These are phyloP conservation scores for Nicotiana rustica DNA, from an alignment of 305 asterid species.

Conservation along the genomic window DNA sequence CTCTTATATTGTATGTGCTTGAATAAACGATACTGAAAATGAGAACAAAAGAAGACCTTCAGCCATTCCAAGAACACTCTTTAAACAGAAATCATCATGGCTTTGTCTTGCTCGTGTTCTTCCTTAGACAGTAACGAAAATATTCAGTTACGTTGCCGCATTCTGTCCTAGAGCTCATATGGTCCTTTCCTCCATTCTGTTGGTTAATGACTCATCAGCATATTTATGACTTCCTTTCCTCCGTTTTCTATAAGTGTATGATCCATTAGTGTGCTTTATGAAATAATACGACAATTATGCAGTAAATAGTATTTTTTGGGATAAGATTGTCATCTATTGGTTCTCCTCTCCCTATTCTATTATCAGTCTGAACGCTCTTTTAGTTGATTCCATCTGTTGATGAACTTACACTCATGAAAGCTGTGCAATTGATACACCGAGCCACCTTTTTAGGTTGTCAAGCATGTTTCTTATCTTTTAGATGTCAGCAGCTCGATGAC, in stretches of 20 bases:
- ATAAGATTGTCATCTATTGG: background rate
- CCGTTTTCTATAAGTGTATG: background rate
- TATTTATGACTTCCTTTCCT: background rate
- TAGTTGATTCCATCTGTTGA: background rate
- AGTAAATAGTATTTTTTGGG: background rate
- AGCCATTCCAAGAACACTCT: background rate
- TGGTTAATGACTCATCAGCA: background rate
- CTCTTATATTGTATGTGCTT: background rate
- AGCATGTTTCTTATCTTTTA: background rate
- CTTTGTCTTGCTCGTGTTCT: background rate
- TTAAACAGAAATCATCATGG: background rate
- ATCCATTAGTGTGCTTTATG: background rate
- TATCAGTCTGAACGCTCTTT: background rate
- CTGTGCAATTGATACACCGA: background rate
- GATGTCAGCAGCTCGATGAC: background rate
- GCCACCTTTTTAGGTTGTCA: background rate
- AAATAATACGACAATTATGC: background rate
- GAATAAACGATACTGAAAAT: background rate
- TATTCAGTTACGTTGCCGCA: too few relatives aligned
- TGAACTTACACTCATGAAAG: background rate
- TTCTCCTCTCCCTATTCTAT: background rate
- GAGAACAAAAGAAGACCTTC: constrained; percentile 3
- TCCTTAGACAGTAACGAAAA: background rate
- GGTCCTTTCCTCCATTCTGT: background rate
- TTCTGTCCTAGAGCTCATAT: background rate